A percentile compares a stretch with the other conserved stretches of the same genome.
Evolutionary conservation across 1,139 yeast genomes (phyloP).

Genomic region (Saccharomyces hybrid): DNA sequence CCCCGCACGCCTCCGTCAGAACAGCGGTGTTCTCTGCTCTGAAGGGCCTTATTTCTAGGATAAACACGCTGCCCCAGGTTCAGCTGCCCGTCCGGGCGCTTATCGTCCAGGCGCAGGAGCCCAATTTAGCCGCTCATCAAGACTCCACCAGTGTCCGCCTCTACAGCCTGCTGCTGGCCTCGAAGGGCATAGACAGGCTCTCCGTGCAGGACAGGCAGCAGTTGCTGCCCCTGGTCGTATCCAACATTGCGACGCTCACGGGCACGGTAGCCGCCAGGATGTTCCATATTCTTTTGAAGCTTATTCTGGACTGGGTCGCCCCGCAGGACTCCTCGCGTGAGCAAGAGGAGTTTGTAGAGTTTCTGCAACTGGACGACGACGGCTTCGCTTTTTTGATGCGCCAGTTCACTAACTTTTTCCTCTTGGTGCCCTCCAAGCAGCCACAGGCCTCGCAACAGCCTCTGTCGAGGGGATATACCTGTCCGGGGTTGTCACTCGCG

Average conservation of each 20-base stretch:
- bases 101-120: constrained; percentile 53
- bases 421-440: constrained; percentile 43
- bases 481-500: constrained; percentile 55
- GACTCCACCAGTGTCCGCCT: constrained; percentile 51
- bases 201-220: constrained; percentile 29
- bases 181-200: constrained; percentile 57
- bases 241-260: constrained; percentile 38
- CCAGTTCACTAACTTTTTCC: constrained; percentile 48
- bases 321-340: constrained; percentile 44
- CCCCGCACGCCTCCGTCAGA: constrained; percentile 62
- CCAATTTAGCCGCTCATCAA: constrained; percentile 38
- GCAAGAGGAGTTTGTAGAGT: constrained; percentile 34
- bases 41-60: constrained; percentile 59
- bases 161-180: constrained; percentile 58
- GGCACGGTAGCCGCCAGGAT: constrained; percentile 47
- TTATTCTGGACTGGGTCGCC: constrained; percentile 44
- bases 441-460: constrained; percentile 19
- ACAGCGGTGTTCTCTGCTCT: constrained; percentile 59
- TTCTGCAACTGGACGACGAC: constrained; percentile 30
- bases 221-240: constrained; percentile 44
- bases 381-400: constrained; percentile 39
- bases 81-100: constrained; percentile 57
- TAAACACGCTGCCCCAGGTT: constrained; percentile 49
- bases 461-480: constrained; percentile 32
- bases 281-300: constrained; percentile 52